Evolutionary conservation across 805 yeast species (phyloP), one percentile per base, ranked within the genome.

Genomic region (Yarrowia divulgata): DNA sequence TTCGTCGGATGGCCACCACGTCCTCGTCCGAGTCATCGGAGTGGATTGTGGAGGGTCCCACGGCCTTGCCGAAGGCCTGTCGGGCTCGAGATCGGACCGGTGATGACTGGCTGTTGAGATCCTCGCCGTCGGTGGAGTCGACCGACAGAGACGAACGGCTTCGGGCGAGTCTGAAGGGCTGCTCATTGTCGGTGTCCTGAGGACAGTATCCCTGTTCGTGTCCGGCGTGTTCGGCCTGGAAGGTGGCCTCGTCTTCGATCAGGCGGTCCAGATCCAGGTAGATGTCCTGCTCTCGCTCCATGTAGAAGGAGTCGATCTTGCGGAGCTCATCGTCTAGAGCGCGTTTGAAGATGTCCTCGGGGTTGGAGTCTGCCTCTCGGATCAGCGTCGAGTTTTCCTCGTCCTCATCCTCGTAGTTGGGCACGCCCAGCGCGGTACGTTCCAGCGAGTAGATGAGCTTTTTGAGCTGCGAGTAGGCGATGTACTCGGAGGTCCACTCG

Each of bases 401-500:
- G 9, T 71, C 73, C 12, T 60, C 66, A 23, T 73, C 74, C 18
- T 73, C 74, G 48, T 63, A 63, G 57, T 63, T 63, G 46, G 68
- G 68, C n/a, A 71, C 71, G 8, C 77, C 74, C 45, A 75, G 72
- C 29, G 79, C 74, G 68, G 90, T 92, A 74, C 93, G 84, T 76
- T 95, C 98, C 58, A 94, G 82, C 18, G 88, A 82, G 78, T 93
- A 94, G 37, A 93, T 90, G 50, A 90, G 84, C 80, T 91, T 91
- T 78, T 95, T 94, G 70, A 95, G 82, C 46, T 90, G 88, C 0
- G 97, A 90, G 79, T 94, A 94, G 69, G 96, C 93, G 69, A 94
- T 88, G 79, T 94, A 94, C 77, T 90, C 87, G 35, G 97, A 88
- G 13, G 97, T 87, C 99, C 99, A 94, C 78, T 95, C 98, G 1